phyloP scores from a whole-genome alignment of 331 rosid species.

The Telfairia occidentalis region DNA sequence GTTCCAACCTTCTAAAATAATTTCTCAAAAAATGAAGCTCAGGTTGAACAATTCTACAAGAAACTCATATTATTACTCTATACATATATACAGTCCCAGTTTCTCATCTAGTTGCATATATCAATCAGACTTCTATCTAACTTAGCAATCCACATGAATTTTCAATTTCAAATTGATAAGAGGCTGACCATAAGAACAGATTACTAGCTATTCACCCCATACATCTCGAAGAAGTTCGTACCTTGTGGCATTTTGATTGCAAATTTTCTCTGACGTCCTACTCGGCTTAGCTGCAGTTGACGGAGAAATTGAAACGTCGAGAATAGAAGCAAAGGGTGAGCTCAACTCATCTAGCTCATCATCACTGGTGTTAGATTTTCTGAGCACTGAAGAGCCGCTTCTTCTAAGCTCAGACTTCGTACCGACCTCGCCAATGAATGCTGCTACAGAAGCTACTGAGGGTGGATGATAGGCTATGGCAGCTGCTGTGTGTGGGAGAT shows the following conservation, averaged over 20 bases:
- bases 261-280: slow-evolving; percentile 31
- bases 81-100: neutral
- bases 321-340: slow-evolving; percentile 61
- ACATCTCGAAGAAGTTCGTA: slow-evolving; percentile 76
- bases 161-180: neutral
- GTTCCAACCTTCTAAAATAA: too few relatives aligned
- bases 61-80: neutral
- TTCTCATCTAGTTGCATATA: neutral
- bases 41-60: neutral
- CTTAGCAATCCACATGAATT: neutral
- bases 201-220: slow-evolving; percentile 61
- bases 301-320: slow-evolving; percentile 28
- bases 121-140: neutral
- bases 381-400: slow-evolving; percentile 62
- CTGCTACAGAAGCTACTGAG: slow-evolving; percentile 34
- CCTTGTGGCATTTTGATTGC: slow-evolving; percentile 41
- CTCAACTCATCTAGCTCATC: slow-evolving; percentile 86
- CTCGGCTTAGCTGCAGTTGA: slow-evolving; percentile 28
- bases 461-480: slow-evolving; percentile 60
- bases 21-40: neutral
- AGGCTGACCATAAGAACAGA: slow-evolving; percentile 12
- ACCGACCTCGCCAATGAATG: slow-evolving; percentile 46
- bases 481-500: slow-evolving; percentile 64
- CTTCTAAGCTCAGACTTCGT: slow-evolving; percentile 53
- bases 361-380: slow-evolving; percentile 87